Base-by-base conservation (phyloP, 1,284 basidiomycete genomes). In the Marasmius tenuissimus region DNA sequence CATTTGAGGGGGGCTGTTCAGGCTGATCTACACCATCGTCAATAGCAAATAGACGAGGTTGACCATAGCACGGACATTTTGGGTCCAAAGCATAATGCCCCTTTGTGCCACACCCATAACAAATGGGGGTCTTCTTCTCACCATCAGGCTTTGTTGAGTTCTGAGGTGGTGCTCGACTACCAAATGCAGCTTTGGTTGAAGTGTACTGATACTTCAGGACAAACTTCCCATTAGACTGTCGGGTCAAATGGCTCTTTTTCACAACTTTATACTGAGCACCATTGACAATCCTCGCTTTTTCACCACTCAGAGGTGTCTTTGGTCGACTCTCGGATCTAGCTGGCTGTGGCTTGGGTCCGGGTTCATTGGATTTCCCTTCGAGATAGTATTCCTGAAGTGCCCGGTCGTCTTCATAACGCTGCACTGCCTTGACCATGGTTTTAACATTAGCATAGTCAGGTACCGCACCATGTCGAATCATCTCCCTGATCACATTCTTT, bases 1-100 rank as follows among this genome's bases (percentile, higher is more conserved):
- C 12, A 14, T 50, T 33, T 27, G 27, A 4, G 4, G 2, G 27
- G 2, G 27, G 27, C 27, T 4, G 3, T 2, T 12, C 20, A 11
- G 14, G 7, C 63, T 10, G 0, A 56, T 61, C 14, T 4, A 61
- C 0, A 7, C 40, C 50, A 10, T 59, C 58, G 6, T 14, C 12
- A 40, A 59, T 59, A 14, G 49, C 49, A 42, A 18, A 59, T 8
- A 59, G n/a, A 20, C 37, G 20, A 4, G 58, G 67, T 50, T 53
- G 9, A 1, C 69, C 63, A 52, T 61, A 65, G 38, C 70, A 71
- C 3, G 33, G 47, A 27, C 58, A 75, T 68, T 51, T 67, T 56
- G 14, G 69, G 48, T 59, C 48, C 39, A n/a, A 55, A 61, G 3
- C 18, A 47, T 51, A 7, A 50, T 57, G 10, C 4, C 55, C 54